Base-by-base conservation (phyloP, 2,329 filamentous ascomycete species). In the Dryadomyces sulphureus region DNA sequence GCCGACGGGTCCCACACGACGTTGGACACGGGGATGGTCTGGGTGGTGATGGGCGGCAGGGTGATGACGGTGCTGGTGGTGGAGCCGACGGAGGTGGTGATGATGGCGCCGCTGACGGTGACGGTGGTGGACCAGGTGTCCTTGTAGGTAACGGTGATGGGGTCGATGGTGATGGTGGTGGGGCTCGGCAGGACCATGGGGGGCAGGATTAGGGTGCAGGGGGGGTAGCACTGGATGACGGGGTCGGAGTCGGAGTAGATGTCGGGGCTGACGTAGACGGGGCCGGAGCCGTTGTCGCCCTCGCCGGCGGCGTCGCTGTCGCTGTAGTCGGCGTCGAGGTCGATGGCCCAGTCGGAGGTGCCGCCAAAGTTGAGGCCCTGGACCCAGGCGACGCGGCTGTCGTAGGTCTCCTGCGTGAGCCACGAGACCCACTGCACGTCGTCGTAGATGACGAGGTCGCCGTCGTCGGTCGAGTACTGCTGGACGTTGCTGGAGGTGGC, bases 391-490 rank as follows among this genome's bases (percentile, higher is more conserved):
- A 27, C 6, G 25, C 25, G 25, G 25, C 11, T 11, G 25, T 27
- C 11, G 25, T 27, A 27, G 21, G 45, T 49, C 9, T 24, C 22
- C 11, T 38, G 32, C 35, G 41, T 47, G 53, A 56, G 52, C 25
- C 42, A 52, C 7, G 42, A 21, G 3, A 54, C 52, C 51, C 50
- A 54, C 41, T 53, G 41, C 21, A 45, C 32, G 24, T 25, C 27
- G 38, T 51, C 46, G 40, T 49, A 53, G 5, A 50, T 42, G 6
- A 51, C 7, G 12, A 51, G 38, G 36, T 52, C 39, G 32, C 46
- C 48, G 36, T 2, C 38, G 4, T 38, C 8, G 46, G 51, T 49
- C 12, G 35, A 52, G 22, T 30, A 40, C 21, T 38, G 25, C 21
- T 25, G 16, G 32, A 2, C 32, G 21, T 38, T 16, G 30, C 6